Base-by-base conservation (phyloP, 1,139 yeast genomes). In the Candida sanyaensis region DNA sequence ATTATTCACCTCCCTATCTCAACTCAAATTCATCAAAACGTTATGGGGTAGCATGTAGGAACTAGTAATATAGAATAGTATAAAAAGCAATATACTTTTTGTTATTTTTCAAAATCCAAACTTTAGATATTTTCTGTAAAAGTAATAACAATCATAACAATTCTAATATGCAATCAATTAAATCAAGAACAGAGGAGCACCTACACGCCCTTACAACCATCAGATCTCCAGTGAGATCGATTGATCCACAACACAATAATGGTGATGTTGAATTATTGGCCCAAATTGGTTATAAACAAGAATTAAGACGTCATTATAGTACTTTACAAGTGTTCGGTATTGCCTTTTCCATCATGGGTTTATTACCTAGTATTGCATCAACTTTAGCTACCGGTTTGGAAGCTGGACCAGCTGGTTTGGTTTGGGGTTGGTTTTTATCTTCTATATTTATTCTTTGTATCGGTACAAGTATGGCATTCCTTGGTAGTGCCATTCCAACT, bases 351-450 rank as follows among this genome's bases (percentile, higher is more conserved):
- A 26, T 26, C 5, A 26, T 26, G 28, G 28, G 28, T 26, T 26
- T 26, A 26, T 26, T 26, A 26, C 28, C 28, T 3, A 69, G 77
- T 26, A 71, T 78, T 49, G 66, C 77, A 1, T 71, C 79, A 0
- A 61, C 68, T 30, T 54, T 75, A 5, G 60, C 60, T n/a, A n/a
- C n/a, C n/a, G 69, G 69, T 4, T 68, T 76, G 46, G 68, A 77
- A 21, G 81, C 66, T 6, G 80, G 80, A 8, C 63, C 74, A 9
- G 62, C 68, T 29, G 63, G 85, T 4, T 72, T 82, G 24, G 78
- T 83, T 21, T 86, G 90, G 88, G 88, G 90, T 46, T 86, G 90
- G 89, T 73, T 84, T 48, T 69, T 77, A 44, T 79, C 84, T 38
- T 79, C 81, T n/a, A 52, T 75, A 45, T 84, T 84, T 53, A 79